Conservation (phyloP, 805 yeast genomes). For the Kodamaea lidongshanica region DNA sequence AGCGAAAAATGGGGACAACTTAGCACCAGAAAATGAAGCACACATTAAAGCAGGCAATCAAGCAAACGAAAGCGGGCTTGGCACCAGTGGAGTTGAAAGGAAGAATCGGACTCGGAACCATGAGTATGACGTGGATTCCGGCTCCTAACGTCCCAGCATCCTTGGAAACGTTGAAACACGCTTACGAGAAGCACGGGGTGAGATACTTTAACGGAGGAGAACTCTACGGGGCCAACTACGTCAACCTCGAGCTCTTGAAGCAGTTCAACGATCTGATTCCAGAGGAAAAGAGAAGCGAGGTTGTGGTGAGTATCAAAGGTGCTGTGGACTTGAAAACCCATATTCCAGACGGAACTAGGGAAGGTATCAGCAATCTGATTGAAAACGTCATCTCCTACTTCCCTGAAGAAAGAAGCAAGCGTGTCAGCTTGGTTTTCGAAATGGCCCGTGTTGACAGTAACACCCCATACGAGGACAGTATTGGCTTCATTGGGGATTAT, state of each 20-base stretch:
- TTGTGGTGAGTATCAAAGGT: constrained; percentile 66
- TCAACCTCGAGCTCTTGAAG: constrained; percentile 51
- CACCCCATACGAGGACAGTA: constrained; percentile 53
- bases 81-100: constrained; percentile 13
- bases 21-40: too few relatives aligned
- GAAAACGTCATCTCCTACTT: constrained; percentile 32
- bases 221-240: constrained; percentile 55
- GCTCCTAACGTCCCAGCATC: constrained; percentile 55
- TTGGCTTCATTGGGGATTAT: constrained; percentile 49
- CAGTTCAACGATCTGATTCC: constrained; percentile 55
- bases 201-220: constrained; percentile 68
- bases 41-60: too few relatives aligned
- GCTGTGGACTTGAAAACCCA: constrained; percentile 35
- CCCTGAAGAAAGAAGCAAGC: constrained; percentile 21
- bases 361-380: constrained; percentile 43
- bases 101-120: constrained; percentile 65
- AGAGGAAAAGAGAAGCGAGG: constrained; percentile 45
- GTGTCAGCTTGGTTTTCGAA: constrained; percentile 47
- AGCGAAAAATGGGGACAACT: too few relatives aligned
- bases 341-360: constrained; percentile 46
- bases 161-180: constrained; percentile 43
- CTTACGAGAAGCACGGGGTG: constrained; percentile 44
- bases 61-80: too few relatives aligned
- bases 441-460: constrained; percentile 62
- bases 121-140: constrained; percentile 73